phyloP scores from a whole-genome alignment of 352 stramenopile genomes.

The Blastocystis sp. region DNA sequence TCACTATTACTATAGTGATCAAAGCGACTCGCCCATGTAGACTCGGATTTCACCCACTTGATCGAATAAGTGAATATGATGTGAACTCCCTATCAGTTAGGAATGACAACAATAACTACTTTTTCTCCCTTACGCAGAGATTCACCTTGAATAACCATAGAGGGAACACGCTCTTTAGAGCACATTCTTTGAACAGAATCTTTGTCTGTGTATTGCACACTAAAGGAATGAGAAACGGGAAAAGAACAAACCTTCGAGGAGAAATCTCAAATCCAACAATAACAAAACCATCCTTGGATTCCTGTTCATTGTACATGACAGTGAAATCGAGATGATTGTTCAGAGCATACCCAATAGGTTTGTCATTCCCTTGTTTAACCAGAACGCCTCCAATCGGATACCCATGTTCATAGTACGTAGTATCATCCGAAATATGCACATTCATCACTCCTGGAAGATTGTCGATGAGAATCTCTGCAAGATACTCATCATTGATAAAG shows the following conservation, averaged over 20 bases:
- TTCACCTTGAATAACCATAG: slow-evolving; percentile 74
- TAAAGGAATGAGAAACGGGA: neutral
- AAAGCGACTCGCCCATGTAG: slow-evolving; percentile 95
- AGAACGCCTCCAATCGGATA: slow-evolving; percentile 78
- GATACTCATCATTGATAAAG: slow-evolving; percentile 92
- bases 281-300: slow-evolving; percentile 78
- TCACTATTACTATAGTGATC: slow-evolving; percentile 94
- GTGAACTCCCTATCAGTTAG: slow-evolving; percentile 32
- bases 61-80: slow-evolving; percentile 93
- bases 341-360: slow-evolving; percentile 74
- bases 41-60: slow-evolving; percentile 89
- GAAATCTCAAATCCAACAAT: slow-evolving; percentile 98
- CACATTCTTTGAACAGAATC: neutral
- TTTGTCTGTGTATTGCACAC: neutral
- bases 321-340: slow-evolving; percentile 99
- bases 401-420: slow-evolving; percentile 74
- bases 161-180: neutral
- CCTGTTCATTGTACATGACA: slow-evolving; percentile 89
- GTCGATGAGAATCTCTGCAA: slow-evolving; percentile 69
- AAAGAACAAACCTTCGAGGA: slow-evolving; percentile 26
- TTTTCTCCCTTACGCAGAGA: slow-evolving; percentile 73
- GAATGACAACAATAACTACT: neutral
- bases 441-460: slow-evolving; percentile 62
- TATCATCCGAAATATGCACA: neutral
- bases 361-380: slow-evolving; percentile 82